These are phyloP conservation scores for Epichloe sylvatica DNA, from an alignment of 2,329 filamentous ascomycete species.

Conservation along the genomic window DNA sequence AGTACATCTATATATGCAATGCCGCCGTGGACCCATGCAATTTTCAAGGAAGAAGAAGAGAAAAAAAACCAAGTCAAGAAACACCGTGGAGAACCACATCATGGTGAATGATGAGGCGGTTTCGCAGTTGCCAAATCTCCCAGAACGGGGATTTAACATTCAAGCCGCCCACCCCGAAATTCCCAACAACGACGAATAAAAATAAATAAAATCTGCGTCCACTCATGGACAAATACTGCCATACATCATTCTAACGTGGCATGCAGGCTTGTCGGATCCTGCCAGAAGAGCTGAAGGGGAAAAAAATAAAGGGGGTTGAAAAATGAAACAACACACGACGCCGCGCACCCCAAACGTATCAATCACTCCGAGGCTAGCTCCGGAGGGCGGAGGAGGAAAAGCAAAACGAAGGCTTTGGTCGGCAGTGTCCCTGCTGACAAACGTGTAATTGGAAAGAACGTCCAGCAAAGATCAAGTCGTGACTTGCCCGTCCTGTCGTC, in stretches of 20 bases:
- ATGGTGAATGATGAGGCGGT: too few relatives aligned
- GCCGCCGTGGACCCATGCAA: conserved; percentile 2
- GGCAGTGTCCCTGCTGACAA: neutral
- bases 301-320: neutral
- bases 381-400: neutral
- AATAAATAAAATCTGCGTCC: neutral
- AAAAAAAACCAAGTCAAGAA: neutral
- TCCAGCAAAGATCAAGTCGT: neutral
- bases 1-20: conserved; percentile 3
- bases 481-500: neutral
- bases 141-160: too few relatives aligned
- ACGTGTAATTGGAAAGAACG: neutral
- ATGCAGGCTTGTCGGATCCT: neutral
- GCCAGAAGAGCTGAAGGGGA: neutral
- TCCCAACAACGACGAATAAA: neutral
- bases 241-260: conserved; percentile 3
- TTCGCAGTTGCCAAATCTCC: too few relatives aligned
- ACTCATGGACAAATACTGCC: neutral
- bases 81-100: too few relatives aligned
- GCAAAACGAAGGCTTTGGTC: neutral
- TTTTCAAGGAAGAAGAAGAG: neutral
- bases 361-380: neutral
- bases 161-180: neutral
- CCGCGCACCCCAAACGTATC: neutral
- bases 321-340: neutral